Percentiles rank a stretch among this genome's conserved stretches.
phyloP scores from a whole-genome alignment of 2,329 filamentous ascomycete species.

The Myriosclerotinia scirpicola region DNA sequence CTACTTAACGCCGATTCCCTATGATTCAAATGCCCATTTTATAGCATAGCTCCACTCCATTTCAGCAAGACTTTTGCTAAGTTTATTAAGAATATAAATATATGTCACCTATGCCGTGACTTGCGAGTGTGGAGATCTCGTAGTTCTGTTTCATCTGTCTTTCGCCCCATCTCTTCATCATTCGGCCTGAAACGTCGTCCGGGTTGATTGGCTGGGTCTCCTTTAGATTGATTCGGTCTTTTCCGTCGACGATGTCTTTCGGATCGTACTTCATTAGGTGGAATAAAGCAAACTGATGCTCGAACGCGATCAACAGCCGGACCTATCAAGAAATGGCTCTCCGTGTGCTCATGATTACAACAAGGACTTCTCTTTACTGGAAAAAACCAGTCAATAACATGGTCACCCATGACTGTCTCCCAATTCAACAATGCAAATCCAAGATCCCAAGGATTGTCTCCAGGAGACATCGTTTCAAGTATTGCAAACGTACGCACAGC shows the following conservation, averaged over 20 bases:
- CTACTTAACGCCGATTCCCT: slow-evolving; percentile 1
- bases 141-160: slow-evolving; percentile 23
- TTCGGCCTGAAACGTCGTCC: background rate
- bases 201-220: background rate
- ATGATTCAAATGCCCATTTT: background rate
- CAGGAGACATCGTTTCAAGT: slow-evolving; percentile 62
- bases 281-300: slow-evolving; percentile 27
- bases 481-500: slow-evolving; percentile 75
- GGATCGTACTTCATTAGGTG: slow-evolving; percentile 12
- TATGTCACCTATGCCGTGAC: background rate
- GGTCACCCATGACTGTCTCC: slow-evolving; percentile 74
- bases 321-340: slow-evolving; percentile 69
- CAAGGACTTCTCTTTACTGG: slow-evolving; percentile 76
- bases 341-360: slow-evolving; percentile 61
- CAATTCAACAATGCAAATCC: slow-evolving; percentile 67
- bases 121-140: slow-evolving; percentile 14
- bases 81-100: background rate
- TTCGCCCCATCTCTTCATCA: slow-evolving; percentile 16
- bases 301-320: slow-evolving; percentile 59
- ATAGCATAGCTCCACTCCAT: background rate
- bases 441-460: slow-evolving; percentile 85
- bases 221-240: background rate
- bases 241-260: background rate
- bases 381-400: slow-evolving; percentile 73
- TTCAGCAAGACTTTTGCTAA: background rate